Evolutionary conservation across 331 rosid genomes (phyloP), one percentile per base, ranked within the genome.

Genomic region (Pyrus hybrid): DNA sequence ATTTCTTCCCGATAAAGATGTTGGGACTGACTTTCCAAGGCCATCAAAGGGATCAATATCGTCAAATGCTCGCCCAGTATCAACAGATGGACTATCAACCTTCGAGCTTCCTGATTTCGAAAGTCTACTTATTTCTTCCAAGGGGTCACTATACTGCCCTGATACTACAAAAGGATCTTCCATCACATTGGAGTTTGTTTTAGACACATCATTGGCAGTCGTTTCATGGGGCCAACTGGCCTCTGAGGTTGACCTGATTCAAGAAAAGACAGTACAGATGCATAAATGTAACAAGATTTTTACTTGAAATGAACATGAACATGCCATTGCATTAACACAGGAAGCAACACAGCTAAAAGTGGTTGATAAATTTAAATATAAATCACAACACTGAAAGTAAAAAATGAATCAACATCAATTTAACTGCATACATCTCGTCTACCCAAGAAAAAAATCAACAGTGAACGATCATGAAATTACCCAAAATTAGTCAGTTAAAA

Each of bases 21-120:
- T 82, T 10, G 97, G 88, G 69, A 88, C 84, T 58, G 99, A 86
- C 84, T 86, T 85, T 28, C 96, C 90, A 80, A 95, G 97, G 76
- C 90, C 90, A 2, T 85, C 92, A 84, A 95, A 95, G 63, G 99
- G 99, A 82, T 95, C 93, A 21, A 88, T 67, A 82, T 90, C 87
- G 75, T 90, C 96, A 80, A 84, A 80, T 74, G 77, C 80, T 84
- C 68, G 80, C 43, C 89, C 86, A 82, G 91, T 89, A 76, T 92
- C 83, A 67, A 78, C 84, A 45, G 91, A 79, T 10, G 84, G 66
- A 63, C 80, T 83, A 78, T 86, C 87, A 68, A 64, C 62, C 79
- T 84, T 90, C 56, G 79, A 68, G 73, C 91, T 88, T 78, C 83
- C 84, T 49, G 92, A 85, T 81, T 83, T 89, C 63, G 90, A 79